These are phyloP conservation scores for Stentor coeruleus DNA, from an alignment of 73 alveolate species.

Conservation along the genomic window DNA sequence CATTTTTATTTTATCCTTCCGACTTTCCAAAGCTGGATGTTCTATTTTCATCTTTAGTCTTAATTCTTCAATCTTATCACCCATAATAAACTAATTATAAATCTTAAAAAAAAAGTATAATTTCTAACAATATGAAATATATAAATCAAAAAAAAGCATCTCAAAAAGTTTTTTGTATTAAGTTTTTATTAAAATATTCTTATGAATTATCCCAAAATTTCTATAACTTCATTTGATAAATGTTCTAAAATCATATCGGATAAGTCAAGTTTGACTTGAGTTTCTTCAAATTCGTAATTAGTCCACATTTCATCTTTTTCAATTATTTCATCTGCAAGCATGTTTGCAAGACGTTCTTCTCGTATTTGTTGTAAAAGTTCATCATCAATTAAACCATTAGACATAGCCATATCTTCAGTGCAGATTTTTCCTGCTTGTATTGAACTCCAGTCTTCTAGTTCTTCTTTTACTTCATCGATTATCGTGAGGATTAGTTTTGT, in stretches of 20 bases:
- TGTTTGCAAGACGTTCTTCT: conserved; percentile 51
- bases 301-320: conserved; percentile 54
- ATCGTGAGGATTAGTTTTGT: neutral
- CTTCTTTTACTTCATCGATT: conserved; percentile 23
- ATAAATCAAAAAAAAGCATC: no score
- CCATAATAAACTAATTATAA: no score
- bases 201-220: no score
- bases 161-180: no score
- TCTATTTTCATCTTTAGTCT: neutral
- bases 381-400: conserved; percentile 39
- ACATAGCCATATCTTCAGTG: conserved; percentile 42
- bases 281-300: no score
- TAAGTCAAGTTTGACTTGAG: no score
- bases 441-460: conserved; percentile 42
- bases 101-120: no score
- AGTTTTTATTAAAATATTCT: no score
- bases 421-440: conserved; percentile 43
- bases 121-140: no score
- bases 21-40: neutral
- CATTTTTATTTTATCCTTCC: neutral
- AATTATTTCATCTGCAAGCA: conserved; percentile 49
- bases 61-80: conserved; percentile 10
- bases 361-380: conserved; percentile 43
- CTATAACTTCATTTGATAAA: no score
- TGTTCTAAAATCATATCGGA: no score